Evolutionary conservation across 2,329 filamentous ascomycete species (phyloP), one percentile per base, ranked within the genome.

Genomic region (Endoconidiophora polonica): DNA sequence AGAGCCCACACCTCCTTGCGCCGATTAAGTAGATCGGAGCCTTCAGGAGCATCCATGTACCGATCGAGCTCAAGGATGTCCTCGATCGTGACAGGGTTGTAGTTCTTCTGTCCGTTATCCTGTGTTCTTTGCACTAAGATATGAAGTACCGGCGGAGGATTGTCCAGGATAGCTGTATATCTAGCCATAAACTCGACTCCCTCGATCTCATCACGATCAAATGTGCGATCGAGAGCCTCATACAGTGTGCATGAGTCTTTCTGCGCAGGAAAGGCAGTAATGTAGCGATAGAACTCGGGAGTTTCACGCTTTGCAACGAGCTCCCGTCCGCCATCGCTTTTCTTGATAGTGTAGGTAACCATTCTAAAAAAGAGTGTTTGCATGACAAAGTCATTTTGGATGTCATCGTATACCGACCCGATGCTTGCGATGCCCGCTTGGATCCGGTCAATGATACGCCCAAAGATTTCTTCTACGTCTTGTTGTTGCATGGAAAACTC

Each of bases 381-480:
- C 63, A 86, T 86, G 55, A 94, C 77, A 51, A 77, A 72, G 61
- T 96, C 91, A 18, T 79, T 66, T 62, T 95, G 90, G 55, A 93
- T 82, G 2, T 82, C 83, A 5, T 72, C 66, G 52, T 67, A 62
- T 53, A 85, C 77, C 33, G 75, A 68, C 3, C 73, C 74, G n/a
- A 73, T 73, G 4, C 86, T 76, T 52, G 74, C 79, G 59, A 96
- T 88, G 2, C 90, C 88, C 48, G 85, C 87, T 59, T 91, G 84
- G n/a, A 95, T 70, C 46, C 91, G 83, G 59, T 90, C 87, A 52
- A 95, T 77, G 23, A 94, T 84, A 58, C 90, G 91, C 52, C 86
- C 86, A 67, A 95, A 88, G 43, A 95, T 90, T 64, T 98, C 91
- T 10, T 87, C 87, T 3, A 95, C 90, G 64, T 98, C 91, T 65